Base-by-base conservation (phyloP, 306 rosid genomes). In the Trifolium dubium region DNA sequence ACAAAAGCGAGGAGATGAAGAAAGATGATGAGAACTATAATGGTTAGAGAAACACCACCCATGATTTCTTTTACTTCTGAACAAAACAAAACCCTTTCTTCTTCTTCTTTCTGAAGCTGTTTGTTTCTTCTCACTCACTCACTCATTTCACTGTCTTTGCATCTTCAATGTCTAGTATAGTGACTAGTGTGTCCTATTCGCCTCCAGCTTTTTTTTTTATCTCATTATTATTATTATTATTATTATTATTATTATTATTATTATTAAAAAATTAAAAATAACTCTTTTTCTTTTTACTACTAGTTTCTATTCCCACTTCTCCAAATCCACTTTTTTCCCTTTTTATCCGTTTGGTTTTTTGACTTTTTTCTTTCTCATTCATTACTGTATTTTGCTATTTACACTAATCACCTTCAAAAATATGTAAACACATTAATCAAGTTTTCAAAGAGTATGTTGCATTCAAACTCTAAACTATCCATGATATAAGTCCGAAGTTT, bases 1-100 rank as follows among this genome's bases (percentile, higher is more conserved):
- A 94, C 88, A 64, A 92, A 88, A 69, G 99, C 99, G 15, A 94
- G 79, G 87, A 92, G 92, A 81, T 92, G 89, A 7, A 89, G 95
- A 60, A 96, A 72, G 80, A 80, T 56, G 81, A 88, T 37, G 35
- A 88, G 71, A 67, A 89, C 91, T 41, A 86, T 37, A 67, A 91
- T 50, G 2, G 90, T 69, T 3, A 87, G 63, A 0, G 98, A 91
- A 62, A 89, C 69, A 6, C 88, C 69, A 6, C 88, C 98, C 98
- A 93, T 93, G 75, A 31, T 64, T 72, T 64, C 13, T 47, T 34
- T 39, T 9, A 10, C 40, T 64, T 35, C 10, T 3, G n/a, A 55
- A 10, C 34, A 19, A 17, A 4, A 2, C 30, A 37, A 23, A 19
- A 10, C 55, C 55, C 44, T 28, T 32, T 9, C 10, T n/a, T n/a